Evolutionary conservation across 2,329 filamentous ascomycete species (phyloP).

Genomic region (Tolypocladium tropicale): DNA sequence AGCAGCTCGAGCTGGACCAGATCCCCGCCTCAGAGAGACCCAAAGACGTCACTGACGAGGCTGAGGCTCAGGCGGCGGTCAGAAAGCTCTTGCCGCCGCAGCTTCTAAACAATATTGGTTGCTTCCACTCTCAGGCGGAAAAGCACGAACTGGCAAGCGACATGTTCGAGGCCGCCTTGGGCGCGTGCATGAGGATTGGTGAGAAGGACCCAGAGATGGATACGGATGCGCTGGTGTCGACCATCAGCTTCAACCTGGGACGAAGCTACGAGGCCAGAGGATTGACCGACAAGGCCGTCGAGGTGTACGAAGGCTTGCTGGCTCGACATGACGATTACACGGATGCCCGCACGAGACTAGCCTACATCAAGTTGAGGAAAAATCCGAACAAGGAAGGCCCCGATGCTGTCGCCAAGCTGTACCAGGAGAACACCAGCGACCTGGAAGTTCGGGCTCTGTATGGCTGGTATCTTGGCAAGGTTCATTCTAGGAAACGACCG

Average conservation of each 20-base stretch:
- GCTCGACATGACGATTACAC: constrained; percentile 84
- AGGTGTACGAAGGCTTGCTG: constrained; percentile 79
- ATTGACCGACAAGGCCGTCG: constrained; percentile 70
- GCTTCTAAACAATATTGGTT: constrained; percentile 93
- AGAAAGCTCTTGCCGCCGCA: constrained; percentile 79
- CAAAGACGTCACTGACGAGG: constrained; percentile 43
- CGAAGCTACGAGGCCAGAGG: constrained; percentile 84
- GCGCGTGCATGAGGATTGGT: constrained; percentile 73
- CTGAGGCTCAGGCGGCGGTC: constrained; percentile 48
- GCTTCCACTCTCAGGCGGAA: constrained; percentile 84
- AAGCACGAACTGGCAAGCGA: constrained; percentile 71
- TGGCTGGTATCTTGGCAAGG: constrained; percentile 87
- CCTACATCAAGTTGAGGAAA: constrained; percentile 78
- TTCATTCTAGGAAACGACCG: constrained; percentile 67
- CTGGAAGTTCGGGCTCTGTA: constrained; percentile 88
- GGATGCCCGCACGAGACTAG: constrained; percentile 78
- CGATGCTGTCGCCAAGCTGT: constrained; percentile 74
- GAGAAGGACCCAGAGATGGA: constrained; percentile 68
- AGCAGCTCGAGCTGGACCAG: constrained; percentile 77
- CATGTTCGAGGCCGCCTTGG: constrained; percentile 85
- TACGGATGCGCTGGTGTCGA: constrained; percentile 85
- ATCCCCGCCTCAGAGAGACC: constrained; percentile 61
- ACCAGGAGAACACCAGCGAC: constrained; percentile 73
- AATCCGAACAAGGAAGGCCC: constrained; percentile 79
- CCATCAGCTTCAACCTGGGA: constrained; percentile 93